Evolutionary conservation across 1,284 basidiomycete genomes (phyloP).

Genomic region (Boletellus sp.): DNA sequence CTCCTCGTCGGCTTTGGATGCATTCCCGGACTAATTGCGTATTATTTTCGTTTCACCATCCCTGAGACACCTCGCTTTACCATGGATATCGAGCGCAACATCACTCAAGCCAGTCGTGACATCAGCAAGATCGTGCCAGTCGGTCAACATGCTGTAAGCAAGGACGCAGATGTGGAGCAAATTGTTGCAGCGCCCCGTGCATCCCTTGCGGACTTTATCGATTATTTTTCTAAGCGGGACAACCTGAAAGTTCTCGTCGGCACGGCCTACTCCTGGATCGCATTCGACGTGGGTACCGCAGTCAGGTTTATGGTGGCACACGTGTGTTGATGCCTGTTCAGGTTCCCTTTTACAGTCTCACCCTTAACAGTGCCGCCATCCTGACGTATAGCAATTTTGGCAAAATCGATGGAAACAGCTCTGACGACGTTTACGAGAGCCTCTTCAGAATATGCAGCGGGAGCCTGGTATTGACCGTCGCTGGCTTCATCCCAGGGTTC

Average conservation of each 20-base stretch:
- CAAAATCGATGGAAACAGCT: constrained; percentile 14
- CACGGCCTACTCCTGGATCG: constrained; percentile 58
- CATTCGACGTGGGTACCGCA: constrained; percentile 43
- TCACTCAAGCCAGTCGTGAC: constrained; percentile 52
- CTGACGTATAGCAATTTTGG: constrained; percentile 33
- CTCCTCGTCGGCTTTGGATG: constrained; percentile 37
- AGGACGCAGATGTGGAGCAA: constrained; percentile 33
- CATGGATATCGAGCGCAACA: constrained; percentile 67
- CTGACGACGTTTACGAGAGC: constrained; percentile 29
- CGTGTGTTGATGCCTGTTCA: constrained; percentile 29
- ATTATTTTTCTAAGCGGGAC: constrained; percentile 43
- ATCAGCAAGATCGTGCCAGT: constrained; percentile 47
- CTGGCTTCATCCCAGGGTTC: constrained; percentile 53
- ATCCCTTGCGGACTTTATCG: constrained; percentile 44
- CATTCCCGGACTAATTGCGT: constrained; percentile 40
- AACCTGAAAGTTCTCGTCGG: constrained; percentile 48
- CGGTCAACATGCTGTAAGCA: constrained; percentile 35
- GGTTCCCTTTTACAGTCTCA: constrained; percentile 60
- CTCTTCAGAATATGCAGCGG: constrained; percentile 33
- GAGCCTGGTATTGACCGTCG: constrained; percentile 47
- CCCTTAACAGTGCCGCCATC: constrained; percentile 54
- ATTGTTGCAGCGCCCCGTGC: constrained; percentile 45
- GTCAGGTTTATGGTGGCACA: not conserved
- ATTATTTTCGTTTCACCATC: constrained; percentile 54
- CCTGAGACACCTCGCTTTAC: constrained; percentile 67